phyloP scores from a whole-genome alignment of 163 green algal species.

The Chlamydomonas reinhardtii region DNA sequence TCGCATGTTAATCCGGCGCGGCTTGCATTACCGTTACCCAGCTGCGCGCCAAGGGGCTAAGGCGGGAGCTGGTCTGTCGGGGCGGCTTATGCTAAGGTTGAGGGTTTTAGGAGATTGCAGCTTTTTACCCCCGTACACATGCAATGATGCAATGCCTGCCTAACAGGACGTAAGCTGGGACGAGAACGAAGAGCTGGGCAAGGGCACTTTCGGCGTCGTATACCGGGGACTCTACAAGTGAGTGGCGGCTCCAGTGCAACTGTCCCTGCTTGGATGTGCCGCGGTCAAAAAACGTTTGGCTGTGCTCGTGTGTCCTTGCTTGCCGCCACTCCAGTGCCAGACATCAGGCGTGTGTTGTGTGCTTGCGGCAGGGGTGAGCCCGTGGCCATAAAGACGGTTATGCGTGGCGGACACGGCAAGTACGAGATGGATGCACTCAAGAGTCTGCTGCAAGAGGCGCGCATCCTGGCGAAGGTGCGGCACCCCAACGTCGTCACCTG shows the following conservation, averaged over 20 bases:
- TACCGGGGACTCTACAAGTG: background rate
- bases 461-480: slow-evolving; percentile 2
- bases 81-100: too few relatives aligned
- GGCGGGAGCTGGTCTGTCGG: too few relatives aligned
- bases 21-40: too few relatives aligned
- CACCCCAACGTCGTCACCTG: background rate
- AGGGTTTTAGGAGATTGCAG: too few relatives aligned
- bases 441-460: background rate
- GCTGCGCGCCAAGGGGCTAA: too few relatives aligned
- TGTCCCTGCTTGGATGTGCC: background rate
- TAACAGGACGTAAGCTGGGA: background rate
- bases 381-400: background rate
- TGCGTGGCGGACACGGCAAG: background rate
- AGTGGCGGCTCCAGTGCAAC: background rate
- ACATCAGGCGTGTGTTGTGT: background rate
- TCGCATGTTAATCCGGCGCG: too few relatives aligned
- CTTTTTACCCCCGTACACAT: too few relatives aligned
- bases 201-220: background rate
- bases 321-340: too few relatives aligned
- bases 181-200: background rate
- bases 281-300: too few relatives aligned
- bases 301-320: too few relatives aligned
- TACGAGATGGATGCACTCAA: background rate
- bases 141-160: too few relatives aligned
- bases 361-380: background rate